Conservation (phyloP, 108 stramenopile species). For the Cyclotella baltica region DNA sequence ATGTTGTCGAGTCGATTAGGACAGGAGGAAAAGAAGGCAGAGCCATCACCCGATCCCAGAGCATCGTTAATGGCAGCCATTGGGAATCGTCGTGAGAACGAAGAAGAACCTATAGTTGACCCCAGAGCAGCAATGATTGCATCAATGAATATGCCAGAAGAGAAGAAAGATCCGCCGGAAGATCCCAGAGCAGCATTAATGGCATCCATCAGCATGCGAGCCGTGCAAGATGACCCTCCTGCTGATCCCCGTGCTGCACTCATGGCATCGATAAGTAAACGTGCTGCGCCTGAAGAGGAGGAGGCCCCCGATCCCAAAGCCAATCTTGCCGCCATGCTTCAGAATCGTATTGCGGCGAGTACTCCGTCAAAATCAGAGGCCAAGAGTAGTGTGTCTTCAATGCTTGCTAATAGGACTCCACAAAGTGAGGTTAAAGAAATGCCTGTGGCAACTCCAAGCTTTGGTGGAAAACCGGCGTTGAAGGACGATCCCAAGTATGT, state of each 20-base stretch:
- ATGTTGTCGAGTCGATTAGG: slow-evolving; percentile 17
- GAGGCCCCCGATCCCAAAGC: slow-evolving; percentile 3
- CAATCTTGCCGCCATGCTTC: background rate
- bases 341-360: background rate
- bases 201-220: slow-evolving; percentile 68
- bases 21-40: slow-evolving; percentile 6
- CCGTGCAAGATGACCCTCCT: slow-evolving; percentile 3
- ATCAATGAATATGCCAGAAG: no score
- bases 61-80: background rate
- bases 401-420: slow-evolving; percentile 2
- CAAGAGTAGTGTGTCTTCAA: background rate
- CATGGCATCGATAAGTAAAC: slow-evolving; percentile 3
- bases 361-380: background rate
- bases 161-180: background rate
- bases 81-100: background rate
- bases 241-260: background rate
- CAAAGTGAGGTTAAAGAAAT: background rate
- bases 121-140: no score
- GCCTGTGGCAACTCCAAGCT: background rate
- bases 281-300: slow-evolving; percentile 14
- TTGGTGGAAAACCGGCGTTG: slow-evolving; percentile 56
- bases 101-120: background rate
- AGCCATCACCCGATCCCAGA: background rate
- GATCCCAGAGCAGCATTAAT: slow-evolving; percentile 63
- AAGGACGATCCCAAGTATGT: slow-evolving; percentile 86